Evolutionary conservation across 805 yeast species (phyloP), one percentile per base, ranked within the genome.

Genomic region (Yarrowia bubula): DNA sequence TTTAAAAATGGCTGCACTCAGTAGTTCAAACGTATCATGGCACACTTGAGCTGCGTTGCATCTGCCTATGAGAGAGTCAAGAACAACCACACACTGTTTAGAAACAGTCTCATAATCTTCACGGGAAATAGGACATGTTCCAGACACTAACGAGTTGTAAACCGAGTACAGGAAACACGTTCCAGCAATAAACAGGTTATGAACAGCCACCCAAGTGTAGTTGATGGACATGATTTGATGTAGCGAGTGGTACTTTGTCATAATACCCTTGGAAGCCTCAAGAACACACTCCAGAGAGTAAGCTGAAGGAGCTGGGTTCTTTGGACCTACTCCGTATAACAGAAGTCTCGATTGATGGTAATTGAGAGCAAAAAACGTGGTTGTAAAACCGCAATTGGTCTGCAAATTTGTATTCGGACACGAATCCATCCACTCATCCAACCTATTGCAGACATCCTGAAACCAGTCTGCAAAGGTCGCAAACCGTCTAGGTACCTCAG

Each of bases 121-220:
- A 18, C 84, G 69, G 1, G 81, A 73, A 17, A 84, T 80, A 1
- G n/a, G 58, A 6, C 76, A 75, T 6, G 75, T 72, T 8, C 58
- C 58, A 5, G 58, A 18, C 4, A 37, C 58, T 17, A 51, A 4
- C 22, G 89, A 84, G 73, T 88, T 88, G 73, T 89, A 91, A 13
- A 90, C 79, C 0, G 92, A 83, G 72, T 89, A 91, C 48, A 92
- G 77, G 70, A 85, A 91, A 1, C 96, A 88, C 32, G 93, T 88
- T 0, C 96, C 96, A 0, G 96, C 92, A 88, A 89, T 87, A 73
- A 90, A 90, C 64, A 90, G 78, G 72, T 90, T 91, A 74, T 91
- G 96, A 2, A 90, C 92, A 0, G 96, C 95, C 1, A 92, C 92
- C 97, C 97, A 92, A 0, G 97, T 90, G 75, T 89, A 92, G 74